Percentiles rank a stretch among this genome's conserved stretches.
Conservation (phyloP, 192 early-diverging fungal species). For the Podila epicladia region DNA sequence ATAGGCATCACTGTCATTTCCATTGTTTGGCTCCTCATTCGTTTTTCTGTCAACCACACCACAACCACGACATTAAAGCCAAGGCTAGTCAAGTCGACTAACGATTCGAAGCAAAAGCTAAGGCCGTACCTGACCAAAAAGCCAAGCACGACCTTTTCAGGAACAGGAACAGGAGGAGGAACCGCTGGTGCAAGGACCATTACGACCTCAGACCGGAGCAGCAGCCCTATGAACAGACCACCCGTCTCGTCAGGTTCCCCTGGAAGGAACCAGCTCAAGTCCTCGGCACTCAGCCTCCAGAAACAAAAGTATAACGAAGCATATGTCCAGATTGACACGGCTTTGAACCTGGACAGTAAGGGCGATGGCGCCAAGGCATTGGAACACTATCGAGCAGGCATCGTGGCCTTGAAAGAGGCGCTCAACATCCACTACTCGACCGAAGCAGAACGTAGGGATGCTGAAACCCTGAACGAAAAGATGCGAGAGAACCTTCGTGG, state of each 20-base stretch:
- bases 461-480: constrained; percentile 31
- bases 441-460: constrained; percentile 29
- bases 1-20: not conserved
- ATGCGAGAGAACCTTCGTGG: constrained; percentile 34
- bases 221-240: not conserved
- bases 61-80: not conserved
- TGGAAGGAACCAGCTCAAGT: not conserved
- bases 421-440: constrained; percentile 42
- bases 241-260: not conserved
- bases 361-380: constrained; percentile 23
- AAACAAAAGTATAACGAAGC: constrained; percentile 35
- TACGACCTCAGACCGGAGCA: not conserved
- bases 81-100: not conserved
- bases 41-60: not conserved
- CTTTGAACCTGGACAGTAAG: constrained; percentile 16
- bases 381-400: constrained; percentile 15
- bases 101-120: not conserved
- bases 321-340: constrained; percentile 25
- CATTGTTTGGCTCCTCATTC: not conserved
- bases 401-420: constrained; percentile 28
- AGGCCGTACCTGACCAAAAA: constrained; percentile 1
- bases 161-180: not conserved
- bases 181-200: not conserved
- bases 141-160: not conserved
- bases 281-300: constrained; percentile 19